Conservation (phyloP, 2,329 filamentous ascomycete genomes). For the Rutstroemia sydowiana region DNA sequence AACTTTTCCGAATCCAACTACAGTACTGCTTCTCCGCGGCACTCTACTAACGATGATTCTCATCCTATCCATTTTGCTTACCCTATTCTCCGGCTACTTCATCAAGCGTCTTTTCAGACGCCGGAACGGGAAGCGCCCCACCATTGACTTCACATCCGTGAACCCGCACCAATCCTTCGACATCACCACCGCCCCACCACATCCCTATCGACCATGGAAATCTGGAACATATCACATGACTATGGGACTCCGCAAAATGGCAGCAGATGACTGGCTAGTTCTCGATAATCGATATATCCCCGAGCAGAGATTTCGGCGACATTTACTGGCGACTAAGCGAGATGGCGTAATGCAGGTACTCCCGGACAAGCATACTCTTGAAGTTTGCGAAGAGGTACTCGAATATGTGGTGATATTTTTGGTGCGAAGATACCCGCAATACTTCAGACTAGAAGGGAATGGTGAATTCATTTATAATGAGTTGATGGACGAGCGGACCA, state of each 20-base stretch:
- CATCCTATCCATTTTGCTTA: no score
- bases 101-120: no score
- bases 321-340: constrained; percentile 34
- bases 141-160: no score
- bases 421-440: constrained; percentile 34
- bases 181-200: no score
- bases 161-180: no score
- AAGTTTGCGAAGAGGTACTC: constrained; percentile 39
- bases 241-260: constrained; percentile 24
- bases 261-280: constrained; percentile 20
- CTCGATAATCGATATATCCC: constrained; percentile 38
- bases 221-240: constrained; percentile 24
- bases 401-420: constrained; percentile 39
- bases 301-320: constrained; percentile 34
- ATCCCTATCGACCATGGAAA: constrained; percentile 20
- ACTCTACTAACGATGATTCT: no score
- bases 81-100: no score
- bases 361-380: constrained; percentile 31
- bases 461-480: constrained; percentile 33
- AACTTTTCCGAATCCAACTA: no score
- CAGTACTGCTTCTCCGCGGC: no score
- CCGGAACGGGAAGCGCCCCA: no score
- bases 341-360: constrained; percentile 37
- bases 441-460: constrained; percentile 27
- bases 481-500: constrained; percentile 36